Conservation (phyloP, 371 early-diverging fungal genomes). For the Catenaria anguillulae region DNA sequence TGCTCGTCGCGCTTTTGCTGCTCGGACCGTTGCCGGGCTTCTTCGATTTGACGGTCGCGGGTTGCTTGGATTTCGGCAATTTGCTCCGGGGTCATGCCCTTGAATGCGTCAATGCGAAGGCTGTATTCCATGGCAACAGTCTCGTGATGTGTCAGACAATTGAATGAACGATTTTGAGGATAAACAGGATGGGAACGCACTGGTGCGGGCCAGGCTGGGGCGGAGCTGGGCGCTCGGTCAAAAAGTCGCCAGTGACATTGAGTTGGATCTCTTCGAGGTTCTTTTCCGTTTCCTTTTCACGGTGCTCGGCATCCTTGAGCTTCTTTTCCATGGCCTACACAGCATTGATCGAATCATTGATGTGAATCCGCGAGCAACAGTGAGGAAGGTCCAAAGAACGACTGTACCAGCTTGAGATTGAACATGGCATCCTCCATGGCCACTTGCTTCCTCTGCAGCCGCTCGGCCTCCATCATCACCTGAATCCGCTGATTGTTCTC, state of each 20-base stretch:
- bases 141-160: neutral
- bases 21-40: conserved; percentile 15
- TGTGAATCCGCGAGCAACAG: neutral
- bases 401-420: conserved; percentile 19
- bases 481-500: neutral
- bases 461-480: neutral
- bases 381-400: neutral
- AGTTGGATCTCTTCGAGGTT: conserved; percentile 21
- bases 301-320: conserved; percentile 16
- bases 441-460: neutral
- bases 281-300: conserved; percentile 15
- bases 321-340: conserved; percentile 23
- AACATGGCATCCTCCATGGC: conserved; percentile 18
- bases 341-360: neutral
- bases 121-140: conserved; percentile 9
- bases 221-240: conserved; percentile 26
- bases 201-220: conserved; percentile 1
- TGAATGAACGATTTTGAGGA: neutral
- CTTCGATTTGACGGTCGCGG: conserved; percentile 26
- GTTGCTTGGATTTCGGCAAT: conserved; percentile 17
- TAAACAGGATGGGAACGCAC: neutral
- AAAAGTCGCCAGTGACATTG: conserved; percentile 22
- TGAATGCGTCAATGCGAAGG: conserved; percentile 30
- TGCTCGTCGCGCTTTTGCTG: conserved; percentile 17
- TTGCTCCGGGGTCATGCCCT: conserved; percentile 28